phyloP scores from a whole-genome alignment of 192 early-diverging fungal species.

The Umbelopsis sp. region DNA sequence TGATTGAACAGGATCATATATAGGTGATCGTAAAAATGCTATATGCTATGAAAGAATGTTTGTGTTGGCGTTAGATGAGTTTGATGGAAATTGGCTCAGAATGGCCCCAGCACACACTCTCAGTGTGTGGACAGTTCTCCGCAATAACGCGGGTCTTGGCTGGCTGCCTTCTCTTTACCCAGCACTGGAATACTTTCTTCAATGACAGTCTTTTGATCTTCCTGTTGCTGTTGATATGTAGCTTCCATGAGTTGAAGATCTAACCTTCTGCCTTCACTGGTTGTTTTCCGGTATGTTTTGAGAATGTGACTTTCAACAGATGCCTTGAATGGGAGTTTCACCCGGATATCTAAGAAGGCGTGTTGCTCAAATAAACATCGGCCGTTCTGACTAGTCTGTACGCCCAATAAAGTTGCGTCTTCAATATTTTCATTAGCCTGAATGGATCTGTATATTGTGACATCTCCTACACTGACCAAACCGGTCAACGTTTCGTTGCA shows the following conservation, averaged over 20 bases:
- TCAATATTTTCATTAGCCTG: neutral
- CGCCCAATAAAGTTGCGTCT: neutral
- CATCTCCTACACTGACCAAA: constrained; percentile 10
- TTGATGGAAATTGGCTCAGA: too few relatives aligned
- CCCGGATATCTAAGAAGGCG: constrained; percentile 15
- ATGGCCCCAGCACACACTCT: constrained; percentile 3
- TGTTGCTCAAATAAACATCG: constrained; percentile 19
- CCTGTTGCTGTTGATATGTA: neutral
- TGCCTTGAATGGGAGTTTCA: constrained; percentile 14
- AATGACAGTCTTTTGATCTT: neutral
- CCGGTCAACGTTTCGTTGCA: constrained; percentile 16
- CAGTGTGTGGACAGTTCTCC: neutral
- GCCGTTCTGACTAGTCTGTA: neutral
- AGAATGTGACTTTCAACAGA: constrained; percentile 13
- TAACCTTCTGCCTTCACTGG: constrained; percentile 1
- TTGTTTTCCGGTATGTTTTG: constrained; percentile 16
- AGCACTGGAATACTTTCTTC: neutral
- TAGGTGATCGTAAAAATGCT: too few relatives aligned
- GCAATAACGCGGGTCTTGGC: neutral
- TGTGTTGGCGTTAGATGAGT: too few relatives aligned
- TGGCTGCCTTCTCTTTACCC: neutral
- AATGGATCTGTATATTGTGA: constrained; percentile 9
- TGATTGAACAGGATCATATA: too few relatives aligned
- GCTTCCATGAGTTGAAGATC: constrained; percentile 19
- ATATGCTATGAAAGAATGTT: too few relatives aligned